Percentiles rank a stretch among this genome's conserved stretches.
phyloP scores from a whole-genome alignment of 2,329 filamentous ascomycete genomes.

The Neonectria magnoliae region DNA sequence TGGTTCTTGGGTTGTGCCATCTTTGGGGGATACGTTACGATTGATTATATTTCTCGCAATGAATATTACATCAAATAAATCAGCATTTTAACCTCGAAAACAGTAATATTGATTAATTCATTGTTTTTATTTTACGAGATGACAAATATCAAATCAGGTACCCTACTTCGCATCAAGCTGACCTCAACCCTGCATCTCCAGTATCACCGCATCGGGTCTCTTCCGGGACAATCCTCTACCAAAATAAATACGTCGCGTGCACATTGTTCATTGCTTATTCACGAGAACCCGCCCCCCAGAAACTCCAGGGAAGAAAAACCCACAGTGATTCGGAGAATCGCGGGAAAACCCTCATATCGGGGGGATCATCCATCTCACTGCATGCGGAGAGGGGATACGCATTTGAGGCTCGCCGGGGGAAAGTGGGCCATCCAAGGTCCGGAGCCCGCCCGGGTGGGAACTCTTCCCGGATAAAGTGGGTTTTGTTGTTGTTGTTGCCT shows the following conservation, averaged over 20 bases:
- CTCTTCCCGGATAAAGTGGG: background rate
- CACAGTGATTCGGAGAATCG: background rate
- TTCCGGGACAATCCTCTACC: background rate
- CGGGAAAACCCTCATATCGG: background rate
- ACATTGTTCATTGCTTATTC: background rate
- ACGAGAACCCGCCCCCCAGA: background rate
- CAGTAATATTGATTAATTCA: background rate
- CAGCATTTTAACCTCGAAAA: constrained; percentile 2
- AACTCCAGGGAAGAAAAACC: background rate
- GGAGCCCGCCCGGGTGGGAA: background rate
- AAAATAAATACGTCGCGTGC: background rate
- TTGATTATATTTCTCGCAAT: background rate
- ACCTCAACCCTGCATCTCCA: background rate
- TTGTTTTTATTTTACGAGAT: background rate
- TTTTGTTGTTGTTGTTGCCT: background rate
- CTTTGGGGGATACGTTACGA: background rate
- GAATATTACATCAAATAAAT: constrained; percentile 1
- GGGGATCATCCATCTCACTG: background rate
- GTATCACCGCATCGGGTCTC: background rate
- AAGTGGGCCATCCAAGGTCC: constrained; percentile 10
- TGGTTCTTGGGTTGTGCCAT: background rate
- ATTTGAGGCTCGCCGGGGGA: constrained; percentile 4
- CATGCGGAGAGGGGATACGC: constrained; percentile 4
- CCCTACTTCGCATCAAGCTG: background rate
- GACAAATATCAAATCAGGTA: too few species aligned